Base-by-base conservation (phyloP, 169 alveolate genomes). In the Eimeria nieschulzi region DNA sequence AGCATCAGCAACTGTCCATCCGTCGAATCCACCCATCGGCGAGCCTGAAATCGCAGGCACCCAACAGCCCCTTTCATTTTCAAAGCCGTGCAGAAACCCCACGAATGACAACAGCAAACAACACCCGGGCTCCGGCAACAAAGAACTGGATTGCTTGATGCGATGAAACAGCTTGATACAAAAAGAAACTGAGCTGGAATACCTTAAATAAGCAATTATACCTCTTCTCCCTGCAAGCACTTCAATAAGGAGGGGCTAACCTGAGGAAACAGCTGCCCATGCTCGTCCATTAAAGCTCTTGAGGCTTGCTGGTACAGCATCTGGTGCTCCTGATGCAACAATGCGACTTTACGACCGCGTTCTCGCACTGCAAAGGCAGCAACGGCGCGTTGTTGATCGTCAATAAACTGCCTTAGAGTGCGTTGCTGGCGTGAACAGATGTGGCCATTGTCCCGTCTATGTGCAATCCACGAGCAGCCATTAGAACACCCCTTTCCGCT, bases 281-380 rank as follows among this genome's bases (percentile, higher is more conserved):
- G 90, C 78, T 82, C 90, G 78, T 82, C 90, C 90, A 82, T 82
- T 39, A 63, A 78, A 46, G 90, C 90, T 76, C 90, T 82, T n/a
- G 90, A 82, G 54, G 90, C 75, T 26, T 82, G 90, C 51, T 82
- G 90, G 46, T 71, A 54, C n/a, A 71, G 71, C 90, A 82, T 59
- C 90, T 61, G 90, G 78, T 63, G 71, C 79, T 82, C 90, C 64
- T 63, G 90, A 39, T 61, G 76, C 78, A 63, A 33, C 64, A 82
- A 19, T 23, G 90, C 90, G 39, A 39, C 90, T 33, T 82, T 61
- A 7, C 53, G 76, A 19, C 90, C 51, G 78, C 55, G 71, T 82
- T 82, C 90, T 51, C 90, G 64, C 64, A 82, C 56, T 23, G 90
- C 90, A 23, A 61, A 46, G 0, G 90, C 61, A 25, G 90, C 90